Base-by-base conservation (phyloP, 768 basidiomycete genomes). In the Leccinum truebloodii region DNA sequence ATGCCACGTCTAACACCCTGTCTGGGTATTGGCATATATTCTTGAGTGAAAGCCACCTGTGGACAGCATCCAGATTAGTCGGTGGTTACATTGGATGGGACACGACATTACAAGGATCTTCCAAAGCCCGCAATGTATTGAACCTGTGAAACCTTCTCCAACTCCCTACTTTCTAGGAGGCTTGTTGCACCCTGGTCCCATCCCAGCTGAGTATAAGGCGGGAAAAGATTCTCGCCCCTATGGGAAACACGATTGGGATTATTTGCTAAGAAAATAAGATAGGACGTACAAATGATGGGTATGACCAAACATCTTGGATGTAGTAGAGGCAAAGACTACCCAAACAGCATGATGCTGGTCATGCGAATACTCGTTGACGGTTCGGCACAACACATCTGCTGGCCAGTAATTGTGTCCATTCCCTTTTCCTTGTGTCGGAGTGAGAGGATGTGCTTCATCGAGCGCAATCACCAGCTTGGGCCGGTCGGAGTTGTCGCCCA, bases 41-140 rank as follows among this genome's bases (percentile, higher is more conserved):
- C 51, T 58, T 60, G 2, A 69, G 32, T n/a, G 62, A 60, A 1
- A 9, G 5, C 63, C 63, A 64, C 20, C 63, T 64, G 41, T 37
- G 46, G 18, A 32, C 1, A 2, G 13, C 2, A 8, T 44, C n/a
- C n/a, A 44, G 9, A 6, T 59, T 4, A 51, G 24, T 54, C 10
- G 2, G 1, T 6, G 8, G 20, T 30, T n/a, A 0, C 26, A 14
- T 26, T 18, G 14, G n/a, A 12, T 18, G 32, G 3, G 9, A n/a
- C 9, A 22, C 8, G 28, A 34, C 37, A 55, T 35, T 30, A 41
- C 26, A 32, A 56, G n/a, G 28, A 20, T 18, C 57, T 20, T 30
- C 20, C 37, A 26, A 34, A 53, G 13, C 7, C 34, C 12, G 28
- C 6, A 9, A 37, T 16, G 16, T 32, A 12, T 18, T n/a, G 6